Percentiles rank a stretch among this genome's conserved stretches.
Conservation (phyloP, 2,329 filamentous ascomycete genomes). For the Escovopsis weberi region DNA sequence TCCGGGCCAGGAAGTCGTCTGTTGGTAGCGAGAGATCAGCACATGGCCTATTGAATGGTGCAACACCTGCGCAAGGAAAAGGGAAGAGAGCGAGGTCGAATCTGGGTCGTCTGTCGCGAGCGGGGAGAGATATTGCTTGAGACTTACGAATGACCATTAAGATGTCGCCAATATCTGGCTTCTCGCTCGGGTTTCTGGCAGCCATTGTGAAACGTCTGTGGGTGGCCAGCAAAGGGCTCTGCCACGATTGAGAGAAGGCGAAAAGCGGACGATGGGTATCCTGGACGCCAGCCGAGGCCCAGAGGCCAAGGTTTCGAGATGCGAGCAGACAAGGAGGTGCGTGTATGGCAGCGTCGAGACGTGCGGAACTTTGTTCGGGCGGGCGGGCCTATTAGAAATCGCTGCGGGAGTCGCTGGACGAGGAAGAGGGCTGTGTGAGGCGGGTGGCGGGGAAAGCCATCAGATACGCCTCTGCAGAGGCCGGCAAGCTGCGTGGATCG, state of each 20-base stretch:
- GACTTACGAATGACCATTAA: conserved; percentile 58
- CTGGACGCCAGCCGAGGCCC: background rate
- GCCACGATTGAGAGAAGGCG: background rate
- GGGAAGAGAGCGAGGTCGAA: background rate
- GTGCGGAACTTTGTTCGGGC: background rate
- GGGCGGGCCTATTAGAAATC: background rate
- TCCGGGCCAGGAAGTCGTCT: conserved; percentile 90
- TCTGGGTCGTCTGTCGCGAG: background rate
- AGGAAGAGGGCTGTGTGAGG: background rate
- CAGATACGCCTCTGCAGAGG: conserved; percentile 1
- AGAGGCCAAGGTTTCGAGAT: background rate
- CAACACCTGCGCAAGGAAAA: background rate
- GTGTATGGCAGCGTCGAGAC: background rate
- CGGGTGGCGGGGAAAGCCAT: background rate
- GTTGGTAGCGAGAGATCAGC: conserved; percentile 6
- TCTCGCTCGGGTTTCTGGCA: conserved; percentile 24
- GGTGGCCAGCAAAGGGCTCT: background rate
- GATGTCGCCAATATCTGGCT: conserved; percentile 50
- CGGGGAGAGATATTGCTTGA: conserved; percentile 11
- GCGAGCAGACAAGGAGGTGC: background rate
- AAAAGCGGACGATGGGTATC: background rate
- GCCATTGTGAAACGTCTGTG: conserved; percentile 16
- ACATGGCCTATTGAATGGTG: background rate
- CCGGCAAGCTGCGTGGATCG: background rate
- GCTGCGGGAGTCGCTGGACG: background rate